Base-by-base conservation (phyloP, 352 stramenopile genomes). In the Phytophthora palmivora region DNA sequence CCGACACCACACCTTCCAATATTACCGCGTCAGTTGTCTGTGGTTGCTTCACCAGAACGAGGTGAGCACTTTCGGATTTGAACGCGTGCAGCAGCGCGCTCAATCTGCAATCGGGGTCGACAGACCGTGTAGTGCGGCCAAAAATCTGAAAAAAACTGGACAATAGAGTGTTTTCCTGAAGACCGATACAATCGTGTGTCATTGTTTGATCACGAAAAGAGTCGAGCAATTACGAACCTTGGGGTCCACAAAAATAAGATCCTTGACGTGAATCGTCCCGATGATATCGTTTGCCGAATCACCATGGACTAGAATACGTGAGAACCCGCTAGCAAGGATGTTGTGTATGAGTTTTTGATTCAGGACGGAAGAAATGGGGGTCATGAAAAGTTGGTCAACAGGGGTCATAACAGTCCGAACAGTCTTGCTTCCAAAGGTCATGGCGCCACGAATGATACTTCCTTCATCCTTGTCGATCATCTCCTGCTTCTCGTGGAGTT, bases 181-280 rank as follows among this genome's bases (percentile, higher is more conserved):
- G 33, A 57, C 8, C 28, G 43, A n/a, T 30, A 22, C 12, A 45
- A 53, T 45, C 56, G 70, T 28, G 32, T 28, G 82, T 78, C 21
- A 84, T 72, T 71, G 3, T 84, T 60, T 22, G 97, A 32, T 66
- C 49, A 94, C 86, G 78, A 21, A 19, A 22, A n/a, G 6, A 7
- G 9, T 21, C 12, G 8, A 18, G 4, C 3, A 22, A 30, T 19
- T 8, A 62, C 89, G 54, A 68, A 99, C 96, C 75, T 99, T 97
- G 10, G 97, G 96, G 71, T 99, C 97, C 15, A 99, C 84, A 45
- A 99, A 98, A 56, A 99, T 98, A 11, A 99, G 87, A 66, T 99
- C 97, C 65, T 99, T 99, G 44, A 98, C 95, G 69, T 99, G 94
- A 21, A 99, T 87, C n/a, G 98, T 81, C 15, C 97, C 97, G 45